Conservation (phyloP, 2,329 filamentous ascomycete species). For the Ascomycota sp. region DNA sequence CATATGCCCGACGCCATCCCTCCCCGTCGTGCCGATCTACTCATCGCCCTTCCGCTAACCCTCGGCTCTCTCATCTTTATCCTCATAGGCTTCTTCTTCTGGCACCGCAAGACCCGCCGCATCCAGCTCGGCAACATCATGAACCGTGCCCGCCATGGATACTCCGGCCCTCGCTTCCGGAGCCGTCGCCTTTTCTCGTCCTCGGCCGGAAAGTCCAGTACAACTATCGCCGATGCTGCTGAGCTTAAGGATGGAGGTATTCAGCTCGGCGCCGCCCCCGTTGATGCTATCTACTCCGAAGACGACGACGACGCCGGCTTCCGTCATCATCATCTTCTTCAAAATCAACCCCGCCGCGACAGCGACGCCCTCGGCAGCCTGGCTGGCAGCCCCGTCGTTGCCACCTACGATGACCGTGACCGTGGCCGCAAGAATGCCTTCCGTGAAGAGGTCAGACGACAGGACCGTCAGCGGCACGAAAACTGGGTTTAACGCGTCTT, state of each 20-base stretch:
- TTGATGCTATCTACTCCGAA: no score
- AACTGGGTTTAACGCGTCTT: no score
- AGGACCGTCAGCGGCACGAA: constrained; percentile 19
- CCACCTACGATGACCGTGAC: constrained; percentile 18
- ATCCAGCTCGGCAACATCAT: constrained; percentile 32
- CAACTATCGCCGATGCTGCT: no score
- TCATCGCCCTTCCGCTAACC: constrained; percentile 30
- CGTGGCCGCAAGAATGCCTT: constrained; percentile 21
- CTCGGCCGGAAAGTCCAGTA: no score
- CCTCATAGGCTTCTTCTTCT: constrained; percentile 34
- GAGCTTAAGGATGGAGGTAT: constrained; percentile 22
- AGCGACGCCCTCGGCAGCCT: constrained; percentile 29
- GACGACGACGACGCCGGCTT: constrained; percentile 5
- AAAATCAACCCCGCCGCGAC: constrained; percentile 17
- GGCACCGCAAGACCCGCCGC: constrained; percentile 27
- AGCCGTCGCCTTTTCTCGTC: constrained; percentile 15
- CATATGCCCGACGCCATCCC: constrained; percentile 13
- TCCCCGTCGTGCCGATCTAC: constrained; percentile 20
- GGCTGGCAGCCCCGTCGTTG: constrained; percentile 23
- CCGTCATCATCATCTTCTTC: no score
- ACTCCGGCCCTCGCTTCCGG: constrained; percentile 19
- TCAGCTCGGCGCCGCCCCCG: constrained; percentile 19
- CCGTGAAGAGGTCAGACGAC: constrained; percentile 27
- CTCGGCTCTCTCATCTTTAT: constrained; percentile 26
- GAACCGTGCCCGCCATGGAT: constrained; percentile 22